Evolutionary conservation across 2,329 filamentous ascomycete species (phyloP), one percentile per base, ranked within the genome.

Genomic region (Metarhizium humberi): DNA sequence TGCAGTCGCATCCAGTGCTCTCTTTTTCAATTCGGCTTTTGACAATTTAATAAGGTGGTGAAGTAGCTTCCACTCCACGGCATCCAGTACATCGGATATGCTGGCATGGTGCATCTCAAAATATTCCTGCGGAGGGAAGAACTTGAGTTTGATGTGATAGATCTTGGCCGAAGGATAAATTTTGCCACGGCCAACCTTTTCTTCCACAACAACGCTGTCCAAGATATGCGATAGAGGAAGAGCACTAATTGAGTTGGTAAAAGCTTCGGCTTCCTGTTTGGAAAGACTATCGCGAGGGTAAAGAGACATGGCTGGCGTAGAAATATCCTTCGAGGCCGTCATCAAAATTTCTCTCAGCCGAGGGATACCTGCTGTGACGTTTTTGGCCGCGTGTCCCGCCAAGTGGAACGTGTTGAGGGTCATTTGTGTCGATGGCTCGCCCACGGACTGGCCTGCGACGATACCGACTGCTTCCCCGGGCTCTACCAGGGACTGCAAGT

Each of bases 341-440:
- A 99, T 99, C 61, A 99, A 82, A 64, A 99, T 96, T 80, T 99
- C 94, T 75, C 94, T 82, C 20, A 99, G 80, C 74, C 94, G 90
- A 57, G 94, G 94, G 67, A 99, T 97, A 89, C 94, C 94, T 20
- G 96, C 82, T 0, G 94, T 99, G 67, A 99, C 95, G 80, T 99
- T 99, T 79, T 96, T 97, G 34, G 94, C 87, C 20, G 94, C 92
- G 77, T 97, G 92, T 67, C 94, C 94, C 71, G 94, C 94, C 82
- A 99, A 89, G 81, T 99, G 94, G 82, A 99, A 99, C 32, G 95
- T 99, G 74, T 99, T 99, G 55, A 99, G 77, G 7, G 95, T 99
- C 95, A 99, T 99, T 71, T 99, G 94, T 11, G 94, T 99, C 2
- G 92, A 96, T 8, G 95, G 94, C 68, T 99, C 95, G 67, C 94